These are phyloP conservation scores for Tuber melanosporum DNA, from an alignment of 495 filamentous ascomycete species.

Conservation along the genomic window DNA sequence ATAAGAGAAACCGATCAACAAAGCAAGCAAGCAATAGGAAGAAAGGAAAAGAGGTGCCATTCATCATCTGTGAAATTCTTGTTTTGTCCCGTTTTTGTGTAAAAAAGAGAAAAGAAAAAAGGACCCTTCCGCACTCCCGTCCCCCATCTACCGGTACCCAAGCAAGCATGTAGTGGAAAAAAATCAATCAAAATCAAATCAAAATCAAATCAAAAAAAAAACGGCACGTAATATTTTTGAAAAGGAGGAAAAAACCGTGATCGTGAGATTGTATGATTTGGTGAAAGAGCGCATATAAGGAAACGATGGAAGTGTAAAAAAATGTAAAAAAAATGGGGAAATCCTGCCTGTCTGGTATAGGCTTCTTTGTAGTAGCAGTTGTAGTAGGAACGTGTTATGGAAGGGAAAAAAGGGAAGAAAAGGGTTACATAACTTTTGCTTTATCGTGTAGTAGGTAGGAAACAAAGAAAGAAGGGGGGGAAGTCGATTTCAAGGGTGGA, in stretches of 20 bases:
- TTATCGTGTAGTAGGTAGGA: not conserved
- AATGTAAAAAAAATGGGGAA: not conserved
- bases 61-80: constrained; percentile 1
- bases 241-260: not conserved
- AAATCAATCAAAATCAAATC: not conserved
- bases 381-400: not conserved
- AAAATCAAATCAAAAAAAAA: not conserved
- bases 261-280: not conserved
- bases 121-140: not conserved
- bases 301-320: not conserved
- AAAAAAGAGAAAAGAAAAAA: constrained; percentile 12
- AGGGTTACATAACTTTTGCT: constrained; percentile 2
- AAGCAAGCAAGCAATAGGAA: not conserved
- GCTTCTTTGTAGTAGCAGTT: not conserved
- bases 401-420: not conserved
- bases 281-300: not conserved
- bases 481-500: not conserved
- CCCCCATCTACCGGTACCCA: constrained; percentile 7
- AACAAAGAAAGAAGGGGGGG: not conserved
- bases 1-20: not conserved
- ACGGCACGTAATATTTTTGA: not conserved
- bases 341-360: not conserved
- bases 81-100: constrained; percentile 9
- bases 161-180: constrained; percentile 16
- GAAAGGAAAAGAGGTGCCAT: not conserved